Evolutionary conservation across 352 stramenopile species (phyloP).

Genomic region (Phytophthora sp.): DNA sequence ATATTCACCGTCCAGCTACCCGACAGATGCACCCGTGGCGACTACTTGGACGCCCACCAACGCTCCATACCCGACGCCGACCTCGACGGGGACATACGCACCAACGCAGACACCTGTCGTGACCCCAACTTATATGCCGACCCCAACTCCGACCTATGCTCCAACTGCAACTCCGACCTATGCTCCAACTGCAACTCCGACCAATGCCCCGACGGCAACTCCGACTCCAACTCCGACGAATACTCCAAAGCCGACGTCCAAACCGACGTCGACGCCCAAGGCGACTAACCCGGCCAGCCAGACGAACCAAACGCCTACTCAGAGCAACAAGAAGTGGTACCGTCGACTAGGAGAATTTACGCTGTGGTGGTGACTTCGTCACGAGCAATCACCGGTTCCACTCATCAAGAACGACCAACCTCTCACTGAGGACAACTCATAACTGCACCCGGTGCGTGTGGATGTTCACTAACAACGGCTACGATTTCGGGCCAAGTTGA

Average conservation of each 20-base stretch:
- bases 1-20: background rate
- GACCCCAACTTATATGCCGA: no score
- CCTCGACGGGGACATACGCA: background rate
- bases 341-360: constrained; percentile 25
- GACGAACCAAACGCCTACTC: constrained; percentile 9
- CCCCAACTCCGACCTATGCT: no score
- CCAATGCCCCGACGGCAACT: constrained; percentile 1
- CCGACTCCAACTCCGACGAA: background rate
- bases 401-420: background rate
- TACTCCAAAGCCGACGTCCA: background rate
- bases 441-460: constrained; percentile 27
- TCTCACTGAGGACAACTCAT: background rate
- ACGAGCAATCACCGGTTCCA: no score
- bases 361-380: constrained; percentile 18
- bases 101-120: background rate
- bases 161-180: no score
- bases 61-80: background rate
- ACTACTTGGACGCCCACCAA: background rate
- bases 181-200: background rate
- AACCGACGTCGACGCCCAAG: constrained; percentile 18
- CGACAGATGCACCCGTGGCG: background rate
- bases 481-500: no score
- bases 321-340: constrained; percentile 25
- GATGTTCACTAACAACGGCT: constrained; percentile 16
- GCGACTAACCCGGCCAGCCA: constrained; percentile 13